phyloP scores from a whole-genome alignment of 2,329 filamentous ascomycete genomes.

The Ceratocystis ficicola region DNA sequence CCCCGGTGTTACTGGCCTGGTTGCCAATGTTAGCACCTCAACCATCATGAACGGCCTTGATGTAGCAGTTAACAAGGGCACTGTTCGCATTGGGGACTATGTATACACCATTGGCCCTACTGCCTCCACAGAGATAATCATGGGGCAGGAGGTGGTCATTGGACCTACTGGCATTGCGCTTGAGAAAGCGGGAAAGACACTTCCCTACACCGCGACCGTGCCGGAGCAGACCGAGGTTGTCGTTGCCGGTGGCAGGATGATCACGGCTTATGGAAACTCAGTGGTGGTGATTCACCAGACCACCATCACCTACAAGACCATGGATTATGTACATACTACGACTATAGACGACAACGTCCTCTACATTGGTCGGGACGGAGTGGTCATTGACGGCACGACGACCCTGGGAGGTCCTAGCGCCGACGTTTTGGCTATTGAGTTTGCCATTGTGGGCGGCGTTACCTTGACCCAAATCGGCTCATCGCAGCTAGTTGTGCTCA shows the following conservation, averaged over 20 bases:
- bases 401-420: constrained; percentile 36
- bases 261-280: constrained; percentile 35
- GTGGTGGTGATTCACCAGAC: constrained; percentile 34
- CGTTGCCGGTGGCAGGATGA: constrained; percentile 38
- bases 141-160: constrained; percentile 30
- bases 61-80: constrained; percentile 34
- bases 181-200: constrained; percentile 28
- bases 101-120: constrained; percentile 34
- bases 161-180: constrained; percentile 29
- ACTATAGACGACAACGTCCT: constrained; percentile 41
- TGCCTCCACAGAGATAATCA: constrained; percentile 27
- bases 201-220: constrained; percentile 29
- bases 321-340: constrained; percentile 28
- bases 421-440: constrained; percentile 30
- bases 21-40: constrained; percentile 30
- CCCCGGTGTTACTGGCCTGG: constrained; percentile 28
- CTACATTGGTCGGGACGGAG: constrained; percentile 37
- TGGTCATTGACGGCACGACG: constrained; percentile 31
- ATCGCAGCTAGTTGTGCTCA: constrained; percentile 39
- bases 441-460: constrained; percentile 41
- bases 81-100: constrained; percentile 34
- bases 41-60: constrained; percentile 32
- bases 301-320: constrained; percentile 37
- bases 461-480: constrained; percentile 41
- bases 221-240: constrained; percentile 34